Evolutionary conservation across 306 rosid genomes (phyloP).

Genomic region (Fagus crenata): DNA sequence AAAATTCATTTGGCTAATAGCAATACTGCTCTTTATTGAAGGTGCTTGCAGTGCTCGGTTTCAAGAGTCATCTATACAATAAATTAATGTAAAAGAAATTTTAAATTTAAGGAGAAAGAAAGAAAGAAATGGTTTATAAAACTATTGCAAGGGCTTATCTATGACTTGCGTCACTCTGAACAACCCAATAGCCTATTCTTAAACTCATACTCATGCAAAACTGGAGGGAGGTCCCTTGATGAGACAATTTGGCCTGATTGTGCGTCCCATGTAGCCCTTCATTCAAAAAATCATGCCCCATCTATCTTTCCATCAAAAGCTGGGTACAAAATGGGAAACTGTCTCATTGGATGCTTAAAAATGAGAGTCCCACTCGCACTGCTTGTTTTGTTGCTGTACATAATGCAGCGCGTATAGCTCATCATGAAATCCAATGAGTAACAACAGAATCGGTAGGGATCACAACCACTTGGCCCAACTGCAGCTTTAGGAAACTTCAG

Average conservation of each 20-base stretch:
- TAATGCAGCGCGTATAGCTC: neutral
- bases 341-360: neutral
- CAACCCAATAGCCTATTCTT: neutral
- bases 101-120: conserved; percentile 8
- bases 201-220: conserved; percentile 16
- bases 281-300: neutral
- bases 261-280: neutral
- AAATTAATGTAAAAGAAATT: conserved; percentile 15
- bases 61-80: conserved; percentile 43
- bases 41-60: conserved; percentile 14
- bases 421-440: neutral
- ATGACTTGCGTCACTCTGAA: conserved; percentile 33
- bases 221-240: conserved; percentile 14
- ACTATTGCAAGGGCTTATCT: conserved; percentile 25
- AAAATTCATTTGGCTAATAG: neutral
- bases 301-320: neutral
- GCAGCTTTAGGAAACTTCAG: conserved; percentile 8
- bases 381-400: neutral
- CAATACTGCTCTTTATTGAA: conserved; percentile 1
- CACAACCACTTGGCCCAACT: neutral
- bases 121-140: conserved; percentile 8
- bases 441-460: neutral
- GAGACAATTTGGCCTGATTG: neutral
- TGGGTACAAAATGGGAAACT: neutral
- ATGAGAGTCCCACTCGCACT: neutral